Conservation (phyloP, 306 rosid species). For the Begonia loranthoides region DNA sequence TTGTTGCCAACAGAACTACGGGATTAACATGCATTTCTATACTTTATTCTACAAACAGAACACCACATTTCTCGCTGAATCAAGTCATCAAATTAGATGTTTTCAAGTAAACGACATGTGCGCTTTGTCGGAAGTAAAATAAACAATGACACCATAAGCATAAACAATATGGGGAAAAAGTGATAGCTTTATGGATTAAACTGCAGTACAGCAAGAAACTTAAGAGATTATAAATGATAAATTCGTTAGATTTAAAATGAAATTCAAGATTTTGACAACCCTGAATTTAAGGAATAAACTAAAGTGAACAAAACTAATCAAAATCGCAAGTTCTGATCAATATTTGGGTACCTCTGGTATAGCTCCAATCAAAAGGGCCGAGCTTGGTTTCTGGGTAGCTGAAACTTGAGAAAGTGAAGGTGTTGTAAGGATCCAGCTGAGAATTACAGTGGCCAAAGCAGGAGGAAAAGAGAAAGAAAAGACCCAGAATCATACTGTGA, state of each 20-base stretch:
- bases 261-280: conserved; percentile 10
- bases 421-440: conserved; percentile 16
- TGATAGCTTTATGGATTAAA: too few relatives aligned
- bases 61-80: too few relatives aligned
- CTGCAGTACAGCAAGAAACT: neutral
- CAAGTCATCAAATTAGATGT: too few relatives aligned
- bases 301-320: neutral
- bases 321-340: conserved; percentile 8
- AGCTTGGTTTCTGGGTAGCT: conserved; percentile 51
- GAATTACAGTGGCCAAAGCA: conserved; percentile 26
- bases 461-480: conserved; percentile 22
- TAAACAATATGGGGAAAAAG: neutral
- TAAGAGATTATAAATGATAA: neutral
- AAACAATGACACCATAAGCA: neutral
- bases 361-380: conserved; percentile 47
- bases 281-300: conserved; percentile 1
- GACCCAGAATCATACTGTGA: conserved; percentile 26
- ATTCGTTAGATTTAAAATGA: conserved; percentile 9
- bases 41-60: too few relatives aligned
- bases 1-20: neutral
- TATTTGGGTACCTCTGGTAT: conserved; percentile 56
- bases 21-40: too few relatives aligned
- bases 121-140: neutral
- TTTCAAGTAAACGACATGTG: neutral
- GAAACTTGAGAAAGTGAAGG: conserved; percentile 65